Percentiles rank a stretch among this genome's conserved stretches.
Evolutionary conservation across 768 basidiomycete genomes (phyloP).

Genomic region (Strobilomyces dryophilus): DNA sequence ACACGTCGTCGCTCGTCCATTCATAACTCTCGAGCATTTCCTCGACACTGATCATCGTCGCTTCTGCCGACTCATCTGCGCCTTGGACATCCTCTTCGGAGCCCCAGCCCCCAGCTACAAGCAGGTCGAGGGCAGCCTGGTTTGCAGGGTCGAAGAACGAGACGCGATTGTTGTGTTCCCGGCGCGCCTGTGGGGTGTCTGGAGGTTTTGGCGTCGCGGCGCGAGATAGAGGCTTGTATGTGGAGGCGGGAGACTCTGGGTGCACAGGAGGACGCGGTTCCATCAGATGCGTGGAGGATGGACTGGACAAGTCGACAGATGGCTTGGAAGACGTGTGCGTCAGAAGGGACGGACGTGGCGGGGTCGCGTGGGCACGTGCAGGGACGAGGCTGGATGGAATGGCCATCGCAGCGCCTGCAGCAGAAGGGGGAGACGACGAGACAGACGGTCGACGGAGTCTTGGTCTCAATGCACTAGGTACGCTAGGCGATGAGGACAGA

Average conservation of each 20-base stretch:
- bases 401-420: slow-evolving; percentile 17
- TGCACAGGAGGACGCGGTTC: slow-evolving; percentile 15
- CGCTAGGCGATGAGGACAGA: slow-evolving; percentile 14
- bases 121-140: slow-evolving; percentile 66
- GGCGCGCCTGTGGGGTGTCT: slow-evolving; percentile 35
- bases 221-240: slow-evolving; percentile 27
- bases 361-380: slow-evolving; percentile 19
- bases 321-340: slow-evolving; percentile 10
- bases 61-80: slow-evolving; percentile 73
- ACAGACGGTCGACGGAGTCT: slow-evolving; percentile 44
- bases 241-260: slow-evolving; percentile 13
- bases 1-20: slow-evolving; percentile 83
- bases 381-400: slow-evolving; percentile 26
- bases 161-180: slow-evolving; percentile 65
- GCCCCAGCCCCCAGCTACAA: slow-evolving; percentile 48
- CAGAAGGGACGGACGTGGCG: slow-evolving; percentile 20
- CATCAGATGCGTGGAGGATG: slow-evolving; percentile 11
- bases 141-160: slow-evolving; percentile 82
- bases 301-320: slow-evolving; percentile 20
- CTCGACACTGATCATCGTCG: slow-evolving; percentile 87
- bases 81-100: slow-evolving; percentile 49
- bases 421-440: slow-evolving; percentile 34
- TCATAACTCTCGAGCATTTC: slow-evolving; percentile 99
- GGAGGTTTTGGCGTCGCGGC: slow-evolving; percentile 30
- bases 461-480: slow-evolving; percentile 34